phyloP scores from a whole-genome alignment of 306 rosid species.

The Cicer bijugum region DNA sequence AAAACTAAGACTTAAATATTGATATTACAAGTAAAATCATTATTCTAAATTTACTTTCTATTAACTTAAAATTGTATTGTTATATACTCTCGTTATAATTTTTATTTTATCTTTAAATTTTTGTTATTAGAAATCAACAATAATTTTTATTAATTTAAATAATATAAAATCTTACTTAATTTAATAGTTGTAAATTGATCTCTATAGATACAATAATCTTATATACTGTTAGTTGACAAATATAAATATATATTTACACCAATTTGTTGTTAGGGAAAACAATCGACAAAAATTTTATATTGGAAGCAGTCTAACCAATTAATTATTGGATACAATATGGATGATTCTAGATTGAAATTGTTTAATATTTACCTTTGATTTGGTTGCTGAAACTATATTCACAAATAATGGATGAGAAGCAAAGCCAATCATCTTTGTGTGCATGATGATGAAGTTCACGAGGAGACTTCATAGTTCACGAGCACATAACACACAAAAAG shows the following conservation, averaged over 20 bases:
- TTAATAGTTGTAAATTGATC: too few relatives aligned
- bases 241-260: neutral
- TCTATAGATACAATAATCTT: too few relatives aligned
- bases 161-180: too few relatives aligned
- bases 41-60: too few relatives aligned
- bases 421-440: conserved; percentile 39
- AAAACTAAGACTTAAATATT: too few relatives aligned
- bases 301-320: neutral
- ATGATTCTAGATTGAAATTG: conserved; percentile 33
- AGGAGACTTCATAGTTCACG: conserved; percentile 62
- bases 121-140: too few relatives aligned
- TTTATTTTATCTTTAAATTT: too few relatives aligned
- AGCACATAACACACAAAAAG: conserved; percentile 55
- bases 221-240: too few relatives aligned
- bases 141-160: too few relatives aligned
- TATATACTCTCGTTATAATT: too few relatives aligned
- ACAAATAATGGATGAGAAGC: conserved; percentile 48
- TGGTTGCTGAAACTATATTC: conserved; percentile 41
- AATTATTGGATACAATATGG: conserved; percentile 25
- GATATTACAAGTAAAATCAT: too few relatives aligned
- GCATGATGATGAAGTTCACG: conserved; percentile 65
- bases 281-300: conserved; percentile 6
- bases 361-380: conserved; percentile 31
- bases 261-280: conserved; percentile 7
- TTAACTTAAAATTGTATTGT: too few relatives aligned